These are phyloP conservation scores for Vinca minor DNA, from an alignment of 257 asterid species.

Conservation along the genomic window DNA sequence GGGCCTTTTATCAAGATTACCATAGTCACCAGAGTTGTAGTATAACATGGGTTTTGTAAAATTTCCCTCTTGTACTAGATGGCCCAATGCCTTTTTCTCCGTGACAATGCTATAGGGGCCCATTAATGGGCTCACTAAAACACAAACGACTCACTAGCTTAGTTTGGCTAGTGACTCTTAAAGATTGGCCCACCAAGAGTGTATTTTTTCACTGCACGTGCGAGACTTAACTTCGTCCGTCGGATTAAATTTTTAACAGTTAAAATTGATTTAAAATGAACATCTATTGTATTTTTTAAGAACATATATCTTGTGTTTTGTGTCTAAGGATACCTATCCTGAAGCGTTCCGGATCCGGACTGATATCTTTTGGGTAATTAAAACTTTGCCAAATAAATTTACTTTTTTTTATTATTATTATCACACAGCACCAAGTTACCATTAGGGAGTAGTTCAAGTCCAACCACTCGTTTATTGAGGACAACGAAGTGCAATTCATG, in stretches of 20 bases:
- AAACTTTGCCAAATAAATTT: slow-evolving; percentile 28
- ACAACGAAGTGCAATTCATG: too few relatives aligned
- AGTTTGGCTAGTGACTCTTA: slow-evolving; percentile 14
- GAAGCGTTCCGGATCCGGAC: too few relatives aligned
- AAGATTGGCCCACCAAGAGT: slow-evolving; percentile 24
- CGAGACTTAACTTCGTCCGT: too few relatives aligned
- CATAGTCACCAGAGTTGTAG: slow-evolving; percentile 31
- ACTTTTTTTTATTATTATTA: slow-evolving; percentile 9
- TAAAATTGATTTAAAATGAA: too few relatives aligned
- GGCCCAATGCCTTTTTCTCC: slow-evolving; percentile 17
- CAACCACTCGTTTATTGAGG: too few relatives aligned
- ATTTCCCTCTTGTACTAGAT: too few relatives aligned
- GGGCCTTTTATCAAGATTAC: slow-evolving; percentile 20
- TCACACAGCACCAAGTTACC: slow-evolving; percentile 27
- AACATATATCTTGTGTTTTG: too few relatives aligned
- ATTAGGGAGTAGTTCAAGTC: slow-evolving; percentile 15
- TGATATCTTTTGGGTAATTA: slow-evolving; percentile 27
- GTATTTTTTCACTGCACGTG: too few relatives aligned
- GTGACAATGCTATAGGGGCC: slow-evolving; percentile 22
- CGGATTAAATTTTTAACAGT: too few relatives aligned
- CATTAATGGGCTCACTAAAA: slow-evolving; percentile 11
- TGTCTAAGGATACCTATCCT: too few relatives aligned
- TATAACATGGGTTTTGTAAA: slow-evolving; percentile 14
- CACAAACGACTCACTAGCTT: slow-evolving; percentile 19
- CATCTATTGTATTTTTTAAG: too few relatives aligned